Base-by-base conservation (phyloP, 2,329 filamentous ascomycete species). In the Aspergillus phoenicis region DNA sequence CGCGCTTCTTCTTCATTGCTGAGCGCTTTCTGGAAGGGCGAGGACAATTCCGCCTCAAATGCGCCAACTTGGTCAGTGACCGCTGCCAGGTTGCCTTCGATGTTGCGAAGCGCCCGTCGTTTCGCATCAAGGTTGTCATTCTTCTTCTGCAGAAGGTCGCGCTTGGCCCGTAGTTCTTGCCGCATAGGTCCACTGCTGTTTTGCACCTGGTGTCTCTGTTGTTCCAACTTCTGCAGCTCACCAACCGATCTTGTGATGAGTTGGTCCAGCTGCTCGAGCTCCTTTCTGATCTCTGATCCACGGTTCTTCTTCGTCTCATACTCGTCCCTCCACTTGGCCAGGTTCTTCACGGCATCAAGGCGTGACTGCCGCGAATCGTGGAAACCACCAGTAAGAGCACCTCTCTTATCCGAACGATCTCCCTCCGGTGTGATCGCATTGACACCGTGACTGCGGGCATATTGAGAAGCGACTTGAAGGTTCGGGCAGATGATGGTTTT, bases 401-500 rank as follows among this genome's bases (percentile, higher is more conserved):
- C 95, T 68, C 94, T 90, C 80, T 96, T 97, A 78, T 97, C 96
- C 1, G 93, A 93, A 33, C 91, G 91, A 76, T 98, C 94, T 75
- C 95, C 95, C 60, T 98, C 93, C 3, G 91, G 90, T 0, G 95
- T 99, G 66, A 99, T 97, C 36, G 92, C 93, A 69, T 93, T 93
- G 24, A 98, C 88, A 17, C 91, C 91, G 70, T 98, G 94, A 69
- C 91, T 96, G 70, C 94, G 87, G 22, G 95, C 91, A 73, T 97
- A 97, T 72, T 97, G 93, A 11, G 90, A 87, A 52, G 93, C 95
- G 61, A 97, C 87, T 52, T 91, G 87, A 64, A 99, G 81, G 67
- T 92, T 96, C 2, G 94, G 93, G 68, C 95, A 98, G 59, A 99
- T 90, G 56, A 99, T 92, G 0, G 92, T 95, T 76, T 92, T 96